Evolutionary conservation across 176 grass and related monocot species (phyloP).

Genomic region (Zoysia japonica): DNA sequence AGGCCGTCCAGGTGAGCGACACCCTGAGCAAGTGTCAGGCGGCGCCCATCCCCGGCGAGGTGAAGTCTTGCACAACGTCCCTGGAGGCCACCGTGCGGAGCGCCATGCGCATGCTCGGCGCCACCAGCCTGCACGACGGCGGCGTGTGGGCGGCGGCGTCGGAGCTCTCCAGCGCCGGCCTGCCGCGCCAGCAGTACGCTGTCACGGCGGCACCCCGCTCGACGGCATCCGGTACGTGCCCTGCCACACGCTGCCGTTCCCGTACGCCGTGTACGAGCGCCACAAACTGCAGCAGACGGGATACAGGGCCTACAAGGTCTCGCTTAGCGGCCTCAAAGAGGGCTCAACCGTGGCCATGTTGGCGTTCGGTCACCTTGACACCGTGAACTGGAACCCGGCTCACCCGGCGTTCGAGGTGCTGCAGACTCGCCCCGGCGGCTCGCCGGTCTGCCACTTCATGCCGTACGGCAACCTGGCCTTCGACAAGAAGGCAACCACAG

Average conservation of each 20-base stretch:
- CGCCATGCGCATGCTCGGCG: not conserved
- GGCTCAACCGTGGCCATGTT: not conserved
- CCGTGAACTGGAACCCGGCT: not conserved
- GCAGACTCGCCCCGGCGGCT: not conserved
- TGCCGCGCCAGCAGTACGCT: not conserved
- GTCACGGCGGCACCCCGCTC: not conserved
- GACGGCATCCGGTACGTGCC: not conserved
- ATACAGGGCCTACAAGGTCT: not conserved
- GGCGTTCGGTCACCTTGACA: not conserved
- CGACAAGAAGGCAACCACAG: not conserved
- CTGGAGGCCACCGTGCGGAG: constrained; percentile 11
- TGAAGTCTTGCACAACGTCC: not conserved
- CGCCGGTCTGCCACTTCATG: constrained; percentile 15
- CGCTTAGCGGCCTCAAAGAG: not conserved
- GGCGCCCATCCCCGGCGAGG: constrained; percentile 3
- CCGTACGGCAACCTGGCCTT: not conserved
- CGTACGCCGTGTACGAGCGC: constrained; percentile 2
- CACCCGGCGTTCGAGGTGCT: not conserved
- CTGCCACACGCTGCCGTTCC: not conserved
- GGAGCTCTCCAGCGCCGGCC: not conserved
- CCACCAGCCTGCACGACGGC: not conserved
- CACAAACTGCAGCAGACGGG: not conserved
- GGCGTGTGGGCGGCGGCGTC: constrained; percentile 10
- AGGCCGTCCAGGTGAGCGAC: not conserved
- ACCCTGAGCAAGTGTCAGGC: not conserved